Evolutionary conservation across 1,139 yeast species (phyloP).

Genomic region (Zygoascus sp.): DNA sequence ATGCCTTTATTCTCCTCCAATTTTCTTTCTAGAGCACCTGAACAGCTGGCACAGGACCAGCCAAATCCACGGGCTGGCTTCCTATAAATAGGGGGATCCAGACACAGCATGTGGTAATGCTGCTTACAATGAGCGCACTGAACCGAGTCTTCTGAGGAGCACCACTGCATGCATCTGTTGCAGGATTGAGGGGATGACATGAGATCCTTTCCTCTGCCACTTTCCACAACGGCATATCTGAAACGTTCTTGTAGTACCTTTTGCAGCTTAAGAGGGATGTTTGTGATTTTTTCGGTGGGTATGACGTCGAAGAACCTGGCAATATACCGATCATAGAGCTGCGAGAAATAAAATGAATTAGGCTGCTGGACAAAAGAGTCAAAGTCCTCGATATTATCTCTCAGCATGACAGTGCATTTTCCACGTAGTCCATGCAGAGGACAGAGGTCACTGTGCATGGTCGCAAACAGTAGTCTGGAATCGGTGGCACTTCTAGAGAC

Average conservation of each 20-base stretch:
- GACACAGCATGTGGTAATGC: constrained; percentile 74
- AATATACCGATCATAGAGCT: constrained; percentile 83
- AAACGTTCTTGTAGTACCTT: constrained; percentile 63
- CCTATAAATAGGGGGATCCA: constrained; percentile 75
- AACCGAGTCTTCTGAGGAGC: constrained; percentile 69
- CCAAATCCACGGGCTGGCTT: constrained; percentile 87
- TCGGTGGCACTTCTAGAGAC: constrained; percentile 64
- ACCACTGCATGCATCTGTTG: constrained; percentile 79
- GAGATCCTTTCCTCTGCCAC: constrained; percentile 62
- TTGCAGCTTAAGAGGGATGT: constrained; percentile 57
- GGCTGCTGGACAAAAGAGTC: constrained; percentile 56
- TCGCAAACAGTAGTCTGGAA: constrained; percentile 72
- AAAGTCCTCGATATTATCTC: constrained; percentile 56
- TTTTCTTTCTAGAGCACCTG: constrained; percentile 32
- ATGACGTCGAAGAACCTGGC: constrained; percentile 75
- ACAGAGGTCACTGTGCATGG: constrained; percentile 83
- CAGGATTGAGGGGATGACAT: constrained; percentile 65
- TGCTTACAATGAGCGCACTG: constrained; percentile 73
- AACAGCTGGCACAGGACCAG: constrained; percentile 87
- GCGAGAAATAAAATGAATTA: constrained; percentile 77
- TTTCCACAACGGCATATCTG: constrained; percentile 71
- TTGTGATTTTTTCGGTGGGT: constrained; percentile 52
- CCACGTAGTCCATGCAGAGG: constrained; percentile 79
- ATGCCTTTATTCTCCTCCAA: constrained; percentile 28
- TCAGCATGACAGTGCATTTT: constrained; percentile 62